A percentile compares a stretch with the other conserved stretches of the same genome.
Conservation (phyloP, 2,329 filamentous ascomycete genomes). For the Verticillium klebahnii region DNA sequence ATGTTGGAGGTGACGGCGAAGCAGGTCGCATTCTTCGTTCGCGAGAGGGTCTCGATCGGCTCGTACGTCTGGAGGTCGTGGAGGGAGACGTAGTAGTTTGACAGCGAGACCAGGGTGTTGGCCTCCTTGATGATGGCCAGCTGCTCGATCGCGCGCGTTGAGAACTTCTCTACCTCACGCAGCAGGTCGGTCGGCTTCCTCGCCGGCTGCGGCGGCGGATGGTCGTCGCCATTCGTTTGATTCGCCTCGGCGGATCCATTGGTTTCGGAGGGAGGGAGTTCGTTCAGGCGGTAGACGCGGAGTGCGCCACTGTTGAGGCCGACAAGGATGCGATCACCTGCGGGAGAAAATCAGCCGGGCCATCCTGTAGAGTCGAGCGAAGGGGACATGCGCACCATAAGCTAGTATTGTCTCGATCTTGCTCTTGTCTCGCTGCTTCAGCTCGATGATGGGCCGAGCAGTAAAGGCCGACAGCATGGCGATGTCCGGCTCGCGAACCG, state of each 20-base stretch:
- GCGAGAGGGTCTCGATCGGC: conserved; percentile 70
- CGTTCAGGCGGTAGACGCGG: conserved; percentile 88
- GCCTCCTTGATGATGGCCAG: conserved; percentile 94
- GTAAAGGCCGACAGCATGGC: conserved; percentile 97
- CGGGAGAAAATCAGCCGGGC: conserved; percentile 4
- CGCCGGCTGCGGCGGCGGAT: conserved; percentile 13
- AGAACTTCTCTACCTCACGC: conserved; percentile 92
- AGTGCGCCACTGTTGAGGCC: conserved; percentile 86
- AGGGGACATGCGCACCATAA: conserved; percentile 56
- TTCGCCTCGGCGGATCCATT: conserved; percentile 26
- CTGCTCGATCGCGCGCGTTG: conserved; percentile 83
- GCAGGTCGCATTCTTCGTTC: conserved; percentile 81
- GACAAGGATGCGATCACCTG: conserved; percentile 85
- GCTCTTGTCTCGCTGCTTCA: conserved; percentile 90
- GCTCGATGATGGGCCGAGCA: conserved; percentile 93
- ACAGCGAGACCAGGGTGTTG: conserved; percentile 83
- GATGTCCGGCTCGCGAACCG: conserved; percentile 33
- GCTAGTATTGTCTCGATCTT: conserved; percentile 95
- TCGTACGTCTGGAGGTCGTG: conserved; percentile 85
- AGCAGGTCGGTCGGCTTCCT: conserved; percentile 72
- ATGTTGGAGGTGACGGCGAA: conserved; percentile 97
- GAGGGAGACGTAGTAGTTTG: conserved; percentile 83
- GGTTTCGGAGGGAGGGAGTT: conserved; percentile 40
- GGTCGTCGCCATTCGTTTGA: conserved; percentile 19
- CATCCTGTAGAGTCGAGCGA: neutral